Conservation (phyloP, 306 rosid species). For the Acacia confusa region DNA sequence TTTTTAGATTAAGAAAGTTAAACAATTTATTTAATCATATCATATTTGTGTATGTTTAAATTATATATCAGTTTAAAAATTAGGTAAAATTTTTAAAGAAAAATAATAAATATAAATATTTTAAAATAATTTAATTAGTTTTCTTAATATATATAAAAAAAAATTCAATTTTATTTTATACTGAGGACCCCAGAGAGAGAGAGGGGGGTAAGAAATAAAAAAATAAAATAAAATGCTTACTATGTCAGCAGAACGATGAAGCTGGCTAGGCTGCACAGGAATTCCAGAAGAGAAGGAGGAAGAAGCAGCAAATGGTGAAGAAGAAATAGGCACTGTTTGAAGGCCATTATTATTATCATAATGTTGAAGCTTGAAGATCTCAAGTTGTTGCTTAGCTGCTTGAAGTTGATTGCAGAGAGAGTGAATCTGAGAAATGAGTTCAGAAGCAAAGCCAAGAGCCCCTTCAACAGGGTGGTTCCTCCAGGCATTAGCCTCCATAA, state of each 20-base stretch:
- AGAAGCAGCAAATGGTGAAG: not conserved
- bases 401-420: not conserved
- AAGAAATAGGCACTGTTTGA: not conserved
- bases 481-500: not conserved
- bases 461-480: not conserved
- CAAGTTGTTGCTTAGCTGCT: not conserved
- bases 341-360: too few species aligned
- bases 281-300: not conserved
- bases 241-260: not conserved
- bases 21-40: too few species aligned
- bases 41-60: too few species aligned
- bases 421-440: not conserved
- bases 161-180: too few species aligned
- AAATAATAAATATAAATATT: too few species aligned
- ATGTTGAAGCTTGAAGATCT: not conserved
- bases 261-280: not conserved
- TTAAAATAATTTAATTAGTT: too few species aligned
- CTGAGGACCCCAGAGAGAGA: too few species aligned
- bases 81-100: too few species aligned
- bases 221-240: not conserved
- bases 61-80: too few species aligned
- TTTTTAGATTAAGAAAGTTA: too few species aligned
- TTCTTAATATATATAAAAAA: too few species aligned
- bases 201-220: fast-evolving
- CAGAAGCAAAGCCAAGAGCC: not conserved